A percentile compares a stretch with the other conserved stretches of the same genome.
phyloP scores from a whole-genome alignment of 208 protist species.

The Trypanosoma theileri region DNA sequence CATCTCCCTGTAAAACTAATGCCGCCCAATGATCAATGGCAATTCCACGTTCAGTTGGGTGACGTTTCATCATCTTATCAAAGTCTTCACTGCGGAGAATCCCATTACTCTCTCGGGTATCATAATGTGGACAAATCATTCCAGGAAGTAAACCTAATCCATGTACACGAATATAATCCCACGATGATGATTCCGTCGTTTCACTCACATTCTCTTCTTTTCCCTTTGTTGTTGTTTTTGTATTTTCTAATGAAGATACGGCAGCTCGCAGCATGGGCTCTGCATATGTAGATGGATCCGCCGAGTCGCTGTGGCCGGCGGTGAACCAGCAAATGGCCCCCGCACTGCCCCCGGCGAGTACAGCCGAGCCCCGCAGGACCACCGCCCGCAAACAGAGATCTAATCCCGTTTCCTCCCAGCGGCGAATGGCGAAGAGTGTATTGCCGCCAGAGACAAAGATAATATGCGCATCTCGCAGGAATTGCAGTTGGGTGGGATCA shows the following conservation, averaged over 20 bases:
- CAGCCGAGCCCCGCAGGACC: constrained; percentile 35
- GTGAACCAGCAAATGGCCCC: constrained; percentile 92
- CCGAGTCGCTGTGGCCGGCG: constrained; percentile 87
- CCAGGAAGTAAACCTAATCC: constrained; percentile 78
- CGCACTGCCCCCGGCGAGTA: constrained; percentile 85
- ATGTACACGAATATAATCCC: constrained; percentile 87
- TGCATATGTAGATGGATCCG: constrained; percentile 76
- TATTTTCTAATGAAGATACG: neutral
- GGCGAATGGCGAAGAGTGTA: constrained; percentile 86
- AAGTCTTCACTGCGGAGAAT: constrained; percentile 80
- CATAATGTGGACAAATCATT: constrained; percentile 86
- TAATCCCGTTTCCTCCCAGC: constrained; percentile 86
- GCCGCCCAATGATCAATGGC: constrained; percentile 86
- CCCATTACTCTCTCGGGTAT: constrained; percentile 67
- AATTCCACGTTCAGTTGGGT: constrained; percentile 86
- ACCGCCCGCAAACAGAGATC: constrained; percentile 45
- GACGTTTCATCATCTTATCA: constrained; percentile 82
- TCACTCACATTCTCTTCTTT: neutral
- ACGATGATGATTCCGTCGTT: constrained; percentile 26
- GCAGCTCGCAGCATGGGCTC: constrained; percentile 42
- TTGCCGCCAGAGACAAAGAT: constrained; percentile 88
- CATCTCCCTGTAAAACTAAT: constrained; percentile 70
- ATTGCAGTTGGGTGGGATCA: constrained; percentile 34
- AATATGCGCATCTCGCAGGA: constrained; percentile 53
- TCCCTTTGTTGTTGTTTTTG: neutral